Evolutionary conservation across 768 basidiomycete genomes (phyloP).

Genomic region (Cystobasidium tubakii): DNA sequence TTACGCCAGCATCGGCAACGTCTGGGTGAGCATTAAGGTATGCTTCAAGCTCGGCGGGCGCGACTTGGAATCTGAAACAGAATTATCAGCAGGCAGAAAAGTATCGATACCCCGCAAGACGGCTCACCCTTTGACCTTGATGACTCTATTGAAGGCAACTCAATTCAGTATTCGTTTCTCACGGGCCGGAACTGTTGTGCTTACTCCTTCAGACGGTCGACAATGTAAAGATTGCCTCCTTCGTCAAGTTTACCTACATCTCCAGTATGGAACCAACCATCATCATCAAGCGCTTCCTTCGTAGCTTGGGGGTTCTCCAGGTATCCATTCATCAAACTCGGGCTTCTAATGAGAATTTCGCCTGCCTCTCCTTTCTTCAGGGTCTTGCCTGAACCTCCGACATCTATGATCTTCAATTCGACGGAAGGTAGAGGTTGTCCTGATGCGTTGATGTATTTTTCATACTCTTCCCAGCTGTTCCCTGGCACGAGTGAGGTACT

Average conservation of each 20-base stretch:
- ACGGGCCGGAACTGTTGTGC: background rate
- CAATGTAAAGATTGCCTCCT: constrained; percentile 39
- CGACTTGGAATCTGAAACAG: constrained; percentile 44
- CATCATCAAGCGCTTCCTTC: constrained; percentile 38
- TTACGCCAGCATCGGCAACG: constrained; percentile 46
- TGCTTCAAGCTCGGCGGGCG: constrained; percentile 46
- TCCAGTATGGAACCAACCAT: constrained; percentile 46
- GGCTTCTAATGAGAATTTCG: constrained; percentile 44
- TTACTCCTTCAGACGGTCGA: constrained; percentile 42
- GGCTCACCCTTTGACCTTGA: constrained; percentile 46
- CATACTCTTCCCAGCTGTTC: constrained; percentile 42
- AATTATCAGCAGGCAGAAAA: background rate
- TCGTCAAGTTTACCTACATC: constrained; percentile 45
- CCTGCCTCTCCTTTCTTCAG: constrained; percentile 39
- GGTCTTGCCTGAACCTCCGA: constrained; percentile 36
- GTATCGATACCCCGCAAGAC: background rate
- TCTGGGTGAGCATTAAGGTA: constrained; percentile 41
- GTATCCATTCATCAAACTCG: constrained; percentile 43
- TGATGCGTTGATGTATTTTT: constrained; percentile 39
- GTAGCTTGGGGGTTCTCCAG: constrained; percentile 45
- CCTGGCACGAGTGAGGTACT: constrained; percentile 40
- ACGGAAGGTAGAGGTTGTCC: constrained; percentile 21
- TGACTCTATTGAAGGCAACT: constrained; percentile 27
- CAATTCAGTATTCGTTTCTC: too few species aligned
- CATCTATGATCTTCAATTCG: constrained; percentile 40